Evolutionary conservation across 768 basidiomycete genomes (phyloP).

Genomic region (Tulasnella sp.): DNA sequence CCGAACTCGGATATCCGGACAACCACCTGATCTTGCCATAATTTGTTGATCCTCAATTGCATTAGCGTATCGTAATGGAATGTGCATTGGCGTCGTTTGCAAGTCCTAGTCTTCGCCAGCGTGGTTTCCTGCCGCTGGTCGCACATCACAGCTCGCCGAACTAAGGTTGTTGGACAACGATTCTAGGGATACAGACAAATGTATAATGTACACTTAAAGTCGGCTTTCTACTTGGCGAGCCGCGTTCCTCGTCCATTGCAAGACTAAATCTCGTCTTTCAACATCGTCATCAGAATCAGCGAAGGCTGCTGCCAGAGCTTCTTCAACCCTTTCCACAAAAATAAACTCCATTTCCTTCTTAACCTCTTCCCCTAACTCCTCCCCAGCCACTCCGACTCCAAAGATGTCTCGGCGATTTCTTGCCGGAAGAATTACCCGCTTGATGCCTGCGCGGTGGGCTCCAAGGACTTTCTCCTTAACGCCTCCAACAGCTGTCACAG

Average conservation of each 20-base stretch:
- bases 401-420: conserved; percentile 81
- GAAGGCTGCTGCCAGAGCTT: conserved; percentile 80
- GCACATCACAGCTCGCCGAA: background rate
- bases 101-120: background rate
- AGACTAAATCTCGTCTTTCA: background rate
- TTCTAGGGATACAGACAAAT: background rate
- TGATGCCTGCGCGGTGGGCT: conserved; percentile 80
- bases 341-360: conserved; percentile 59
- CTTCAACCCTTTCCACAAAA: conserved; percentile 72
- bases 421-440: conserved; percentile 77
- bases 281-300: conserved; percentile 33
- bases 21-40: background rate
- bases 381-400: conserved; percentile 64
- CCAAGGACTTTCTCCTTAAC: conserved; percentile 91
- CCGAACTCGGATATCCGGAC: background rate
- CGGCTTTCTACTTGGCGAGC: background rate
- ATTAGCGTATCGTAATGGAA: conserved; percentile 4
- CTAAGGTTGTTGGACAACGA: background rate
- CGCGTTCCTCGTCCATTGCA: background rate
- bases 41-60: background rate
- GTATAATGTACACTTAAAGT: background rate
- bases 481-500: conserved; percentile 79
- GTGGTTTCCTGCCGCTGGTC: background rate
- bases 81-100: background rate
- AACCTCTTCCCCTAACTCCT: conserved; percentile 57